Base-by-base conservation (phyloP, 768 basidiomycete species). In the Leccinum obscurum region DNA sequence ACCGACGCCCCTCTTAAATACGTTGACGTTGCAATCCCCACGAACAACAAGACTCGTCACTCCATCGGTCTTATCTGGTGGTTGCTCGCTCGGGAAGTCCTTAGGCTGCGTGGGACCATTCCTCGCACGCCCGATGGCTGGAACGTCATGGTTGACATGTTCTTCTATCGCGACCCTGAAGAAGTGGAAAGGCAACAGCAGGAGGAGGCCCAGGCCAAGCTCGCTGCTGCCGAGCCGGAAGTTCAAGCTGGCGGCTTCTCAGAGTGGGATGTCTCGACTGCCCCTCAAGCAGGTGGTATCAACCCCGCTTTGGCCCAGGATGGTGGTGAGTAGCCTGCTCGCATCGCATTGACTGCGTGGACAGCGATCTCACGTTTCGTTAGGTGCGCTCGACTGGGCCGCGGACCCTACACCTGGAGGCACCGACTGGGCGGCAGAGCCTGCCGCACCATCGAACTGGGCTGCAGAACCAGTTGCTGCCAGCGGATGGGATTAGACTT, bases 81-180 rank as follows among this genome's bases (percentile, higher is more conserved):
- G 93, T 77, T 99, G 70, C 90, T 99, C 67, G 92, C 92, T 73
- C 92, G 97, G 69, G 97, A 99, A 75, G 94, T 97, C 69, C 90
- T 99, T 77, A 87, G 97, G 72, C 84, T 99, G 72, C 87, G 94
- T 63, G 97, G 97, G 52, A 91, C 92, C 58, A 88, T 98, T 77
- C 90, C 94, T 61, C 87, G 97, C 69, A 90, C 93, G 46, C 76
- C 85, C 63, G 95, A 96, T 64, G 92, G 91, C 70, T 99, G 97
- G 97, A 92, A 88, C 75, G 90, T 97, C 77, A 97, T 98, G 93
- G 94, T 95, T 66, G 95, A 96, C 78, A 90, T 96, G 89, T 95
- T 95, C 90, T 95, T 98, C 89, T 98, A 98, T 87, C 92, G 96
- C 72, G 96, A 98, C 80, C 95, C 96, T 62, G 95, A 99, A 76